Base-by-base conservation (phyloP, 371 early-diverging fungal species). In the Circinella umbellata region DNA sequence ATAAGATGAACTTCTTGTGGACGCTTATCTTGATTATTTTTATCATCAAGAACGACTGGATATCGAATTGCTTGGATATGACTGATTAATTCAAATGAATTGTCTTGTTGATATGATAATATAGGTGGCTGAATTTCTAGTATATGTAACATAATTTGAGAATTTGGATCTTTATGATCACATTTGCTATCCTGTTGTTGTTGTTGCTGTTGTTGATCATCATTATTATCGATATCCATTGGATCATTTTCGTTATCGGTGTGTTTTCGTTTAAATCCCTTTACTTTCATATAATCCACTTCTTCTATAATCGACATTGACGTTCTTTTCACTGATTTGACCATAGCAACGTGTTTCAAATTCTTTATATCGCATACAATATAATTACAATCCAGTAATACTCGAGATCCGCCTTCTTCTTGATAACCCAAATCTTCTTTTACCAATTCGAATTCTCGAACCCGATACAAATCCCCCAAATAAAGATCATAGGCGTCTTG, bases 391-490 rank as follows among this genome's bases (percentile, higher is more conserved):
- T 67, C 49, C 14, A 69, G 35, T 10, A 42, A 7, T 3, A 57
- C 27, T 4, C 65, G 69, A 8, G 47, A 46, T 35, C 59, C 64
- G 1, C 37, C 7, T 39, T 67, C 67, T 36, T 18, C 39, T 10
- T 49, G 60, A 36, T 73, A 73, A 11, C 65, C 69, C 17, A 73
- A 39, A 60, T 73, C 70, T 27, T 73, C 74, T 7, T 37, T 20
- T 18, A 73, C 20, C 53, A 69, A n/a, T 48, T 57, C 59, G 18
- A 67, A 67, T 15, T 62, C 61, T 51, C 59, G 66, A 48, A 73
- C 14, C 9, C 54, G 64, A 61, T 68, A 73, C 6, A 69, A 18
- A 37, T 64, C 62, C 11, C 63, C 74, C n/a, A 64, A n/a, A 55
- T 66, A n/a, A 9, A 18, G 49, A 14, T 51, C 17, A 27, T n/a